Percentiles rank a stretch among this genome's conserved stretches.
Evolutionary conservation across 306 rosid species (phyloP).

Genomic region (Sophora flavescens): DNA sequence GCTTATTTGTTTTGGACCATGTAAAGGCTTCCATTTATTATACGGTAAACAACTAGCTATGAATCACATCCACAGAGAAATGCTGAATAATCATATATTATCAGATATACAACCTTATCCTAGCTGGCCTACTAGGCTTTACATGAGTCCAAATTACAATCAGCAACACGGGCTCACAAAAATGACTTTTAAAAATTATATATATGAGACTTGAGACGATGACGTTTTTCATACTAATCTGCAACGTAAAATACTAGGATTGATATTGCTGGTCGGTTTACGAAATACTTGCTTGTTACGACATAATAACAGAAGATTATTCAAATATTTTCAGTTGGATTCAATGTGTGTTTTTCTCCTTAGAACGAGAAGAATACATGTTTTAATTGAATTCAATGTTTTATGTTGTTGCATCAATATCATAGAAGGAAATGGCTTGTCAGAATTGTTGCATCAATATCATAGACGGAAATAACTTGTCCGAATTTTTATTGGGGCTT

Average conservation of each 20-base stretch:
- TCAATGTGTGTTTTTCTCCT: neutral
- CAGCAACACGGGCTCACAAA: neutral
- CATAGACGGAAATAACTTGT: neutral
- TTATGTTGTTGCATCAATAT: neutral
- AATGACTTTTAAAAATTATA: neutral
- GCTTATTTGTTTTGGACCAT: slow-evolving; percentile 5
- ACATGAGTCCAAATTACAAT: neutral
- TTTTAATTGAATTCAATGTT: neutral
- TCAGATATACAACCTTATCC: slow-evolving; percentile 2
- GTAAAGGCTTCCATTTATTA: neutral
- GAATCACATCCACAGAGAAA: slow-evolving; percentile 1
- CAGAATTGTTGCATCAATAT: no score
- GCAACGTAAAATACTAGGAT: neutral
- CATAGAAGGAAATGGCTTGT: neutral
- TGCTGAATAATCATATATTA: slow-evolving; percentile 19
- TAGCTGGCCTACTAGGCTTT: neutral
- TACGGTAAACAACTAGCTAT: neutral
- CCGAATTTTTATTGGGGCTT: neutral
- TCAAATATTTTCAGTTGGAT: neutral
- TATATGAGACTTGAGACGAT: neutral
- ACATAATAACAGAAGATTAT: neutral
- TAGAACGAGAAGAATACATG: neutral
- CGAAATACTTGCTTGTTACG: neutral
- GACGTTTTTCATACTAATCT: slow-evolving; percentile 5
- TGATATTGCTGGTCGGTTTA: neutral